Conservation (phyloP, 441 rosid species). For the Populus tomentosa region DNA sequence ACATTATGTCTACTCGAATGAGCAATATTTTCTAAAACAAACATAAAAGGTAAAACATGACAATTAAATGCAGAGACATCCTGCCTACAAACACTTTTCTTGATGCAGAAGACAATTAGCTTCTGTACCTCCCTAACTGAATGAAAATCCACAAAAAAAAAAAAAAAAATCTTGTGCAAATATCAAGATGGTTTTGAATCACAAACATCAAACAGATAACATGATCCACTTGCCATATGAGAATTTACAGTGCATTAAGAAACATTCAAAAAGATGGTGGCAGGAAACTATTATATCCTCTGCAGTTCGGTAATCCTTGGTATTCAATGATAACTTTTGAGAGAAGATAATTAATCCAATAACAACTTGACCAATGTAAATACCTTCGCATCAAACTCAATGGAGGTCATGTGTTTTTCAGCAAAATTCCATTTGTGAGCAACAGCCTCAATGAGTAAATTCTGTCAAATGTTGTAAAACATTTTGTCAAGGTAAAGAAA, state of each 20-base stretch:
- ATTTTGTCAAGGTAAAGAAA: background rate
- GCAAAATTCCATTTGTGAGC: constrained; percentile 54
- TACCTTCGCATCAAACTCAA: constrained; percentile 82
- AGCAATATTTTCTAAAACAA: background rate
- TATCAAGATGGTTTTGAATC: background rate
- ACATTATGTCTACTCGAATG: background rate
- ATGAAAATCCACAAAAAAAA: background rate
- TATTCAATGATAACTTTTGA: background rate
- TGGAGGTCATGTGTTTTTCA: constrained; percentile 60
- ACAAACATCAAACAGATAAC: background rate
- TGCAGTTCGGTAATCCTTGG: background rate
- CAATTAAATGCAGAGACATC: background rate
- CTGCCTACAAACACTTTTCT: background rate
- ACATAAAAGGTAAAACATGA: background rate
- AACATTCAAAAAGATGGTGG: background rate
- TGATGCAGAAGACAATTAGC: background rate
- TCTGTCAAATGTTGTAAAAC: constrained; percentile 26
- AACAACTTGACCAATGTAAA: background rate
- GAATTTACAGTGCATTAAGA: background rate
- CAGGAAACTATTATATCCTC: background rate
- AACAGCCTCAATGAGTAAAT: constrained; percentile 60
- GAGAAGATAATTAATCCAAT: background rate
- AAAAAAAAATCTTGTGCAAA: background rate
- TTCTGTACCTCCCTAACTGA: background rate
- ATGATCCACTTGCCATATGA: background rate